Conservation (phyloP, 75 land plant species). For the Cryptomeria japonica region DNA sequence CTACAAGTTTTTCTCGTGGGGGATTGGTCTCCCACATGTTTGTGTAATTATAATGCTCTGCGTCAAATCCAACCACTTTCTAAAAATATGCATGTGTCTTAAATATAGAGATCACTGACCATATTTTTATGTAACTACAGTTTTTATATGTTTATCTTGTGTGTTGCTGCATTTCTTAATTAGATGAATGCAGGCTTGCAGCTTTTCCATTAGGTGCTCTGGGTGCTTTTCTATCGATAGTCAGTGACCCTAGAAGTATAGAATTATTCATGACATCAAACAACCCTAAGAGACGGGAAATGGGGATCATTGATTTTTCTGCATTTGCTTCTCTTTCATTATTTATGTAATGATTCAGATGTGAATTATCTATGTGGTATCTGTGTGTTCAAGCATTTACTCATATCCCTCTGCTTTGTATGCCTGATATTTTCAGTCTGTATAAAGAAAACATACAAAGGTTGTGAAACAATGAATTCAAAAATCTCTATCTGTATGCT, state of each 20-base stretch:
- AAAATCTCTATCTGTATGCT: not conserved
- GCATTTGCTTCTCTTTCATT: not conserved
- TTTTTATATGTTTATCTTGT: not conserved
- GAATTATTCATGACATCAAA: not conserved
- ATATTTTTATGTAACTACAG: not conserved
- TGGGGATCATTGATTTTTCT: not conserved
- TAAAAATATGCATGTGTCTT: not conserved
- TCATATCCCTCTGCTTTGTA: not conserved
- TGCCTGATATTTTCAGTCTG: not conserved
- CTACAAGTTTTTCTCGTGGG: not conserved
- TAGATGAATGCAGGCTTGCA: not conserved
- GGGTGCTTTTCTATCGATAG: not conserved
- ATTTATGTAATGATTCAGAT: not conserved
- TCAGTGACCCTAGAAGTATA: not conserved
- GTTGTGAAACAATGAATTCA: not conserved
- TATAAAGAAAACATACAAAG: not conserved
- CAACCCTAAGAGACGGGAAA: not conserved
- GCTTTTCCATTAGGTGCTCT: not conserved
- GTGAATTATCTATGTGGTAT: not conserved
- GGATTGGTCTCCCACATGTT: not conserved
- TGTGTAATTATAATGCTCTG: not conserved
- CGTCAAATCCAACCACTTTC: not conserved
- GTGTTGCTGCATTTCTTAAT: not conserved
- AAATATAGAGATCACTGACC: not conserved
- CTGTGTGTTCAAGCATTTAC: not conserved